Base-by-base conservation (phyloP, 352 stramenopile genomes). In the Phytophthora chlamydospora region DNA sequence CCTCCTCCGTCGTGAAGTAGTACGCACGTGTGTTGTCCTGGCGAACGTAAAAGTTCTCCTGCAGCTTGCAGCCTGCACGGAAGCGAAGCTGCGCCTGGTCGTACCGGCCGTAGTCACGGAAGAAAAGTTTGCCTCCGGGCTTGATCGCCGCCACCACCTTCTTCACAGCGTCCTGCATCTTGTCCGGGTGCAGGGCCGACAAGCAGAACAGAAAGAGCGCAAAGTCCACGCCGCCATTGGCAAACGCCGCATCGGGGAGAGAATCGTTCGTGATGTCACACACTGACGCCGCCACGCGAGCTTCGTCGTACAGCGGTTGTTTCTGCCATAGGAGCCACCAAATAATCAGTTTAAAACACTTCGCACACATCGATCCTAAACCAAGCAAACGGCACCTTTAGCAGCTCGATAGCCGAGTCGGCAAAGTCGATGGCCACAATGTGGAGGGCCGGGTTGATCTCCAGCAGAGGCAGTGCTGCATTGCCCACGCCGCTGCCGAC, bases 11-110 rank as follows among this genome's bases (percentile, higher is more conserved):
- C 40, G 87, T 92, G 49, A 99, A 99, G 70, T 98, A 99, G 74
- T 98, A 99, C 57, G 91, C 96, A 27, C 92, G 89, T 4, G 96
- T 99, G 58, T 97, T 97, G 78, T 98, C 96, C 63, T 96, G 81
- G 51, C 97, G 94, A 34, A 96, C 83, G 76, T 98, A 99, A 41
- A 97, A 98, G 62, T 99, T 98, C 2, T 98, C 88, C 46, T 95
- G 88, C 21, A 98, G 75, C 49, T 96, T 93, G 65, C 90, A 83
- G 31, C 84, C 88, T 12, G 80, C 52, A 11, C 83, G 79, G 68
- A 98, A 95, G 56, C 97, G 94, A 52, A 98, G 79, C 79, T 98
- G 96, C 6, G 94, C 95, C 66, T 98, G 92, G 73, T 99, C 96
- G 53, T 96, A 98, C 36, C 95, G 80, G 1, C 95, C 96, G 70